Percentiles rank a stretch among this genome's conserved stretches.
These are phyloP conservation scores for Verbascum thapsus DNA, from an alignment of 257 asterid species.

Conservation along the genomic window DNA sequence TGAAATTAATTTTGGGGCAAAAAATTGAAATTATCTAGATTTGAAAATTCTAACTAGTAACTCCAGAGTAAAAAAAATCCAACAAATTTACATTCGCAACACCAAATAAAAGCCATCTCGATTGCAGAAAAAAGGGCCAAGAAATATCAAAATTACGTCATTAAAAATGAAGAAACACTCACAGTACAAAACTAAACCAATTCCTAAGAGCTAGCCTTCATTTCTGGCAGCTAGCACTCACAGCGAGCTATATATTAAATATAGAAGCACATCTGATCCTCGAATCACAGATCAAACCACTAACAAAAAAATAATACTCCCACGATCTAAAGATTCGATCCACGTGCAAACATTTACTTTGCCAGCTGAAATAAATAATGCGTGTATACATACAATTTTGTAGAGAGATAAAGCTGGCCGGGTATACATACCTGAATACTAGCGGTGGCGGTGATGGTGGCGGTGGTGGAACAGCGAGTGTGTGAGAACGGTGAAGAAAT, in stretches of 20 bases:
- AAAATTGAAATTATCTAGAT: slow-evolving; percentile 13
- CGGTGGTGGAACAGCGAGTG: slow-evolving; percentile 29
- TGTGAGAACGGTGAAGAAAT: slow-evolving; percentile 28
- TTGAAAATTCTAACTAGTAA: not conserved
- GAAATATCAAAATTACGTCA: not conserved
- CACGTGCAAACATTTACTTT: not conserved
- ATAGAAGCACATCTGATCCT: not conserved
- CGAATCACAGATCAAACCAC: slow-evolving; percentile 7
- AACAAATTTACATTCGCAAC: not conserved
- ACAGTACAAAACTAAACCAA: not conserved
- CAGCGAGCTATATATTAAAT: slow-evolving; percentile 10
- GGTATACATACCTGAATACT: slow-evolving; percentile 24
- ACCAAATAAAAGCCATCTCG: slow-evolving; percentile 10
- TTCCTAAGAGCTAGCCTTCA: not conserved
- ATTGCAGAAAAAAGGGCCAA: not conserved
- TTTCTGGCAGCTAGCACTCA: slow-evolving; percentile 14
- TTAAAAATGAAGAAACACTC: not conserved
- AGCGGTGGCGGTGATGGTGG: slow-evolving; percentile 14
- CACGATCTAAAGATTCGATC: not conserved
- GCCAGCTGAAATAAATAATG: not conserved
- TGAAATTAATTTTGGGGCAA: slow-evolving; percentile 2
- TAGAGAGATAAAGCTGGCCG: not conserved
- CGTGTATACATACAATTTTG: not conserved
- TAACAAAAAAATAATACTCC: not conserved
- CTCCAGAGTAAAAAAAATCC: slow-evolving; percentile 1